Conservation (phyloP, 108 stramenopile species). For the Ochromonas danica region DNA sequence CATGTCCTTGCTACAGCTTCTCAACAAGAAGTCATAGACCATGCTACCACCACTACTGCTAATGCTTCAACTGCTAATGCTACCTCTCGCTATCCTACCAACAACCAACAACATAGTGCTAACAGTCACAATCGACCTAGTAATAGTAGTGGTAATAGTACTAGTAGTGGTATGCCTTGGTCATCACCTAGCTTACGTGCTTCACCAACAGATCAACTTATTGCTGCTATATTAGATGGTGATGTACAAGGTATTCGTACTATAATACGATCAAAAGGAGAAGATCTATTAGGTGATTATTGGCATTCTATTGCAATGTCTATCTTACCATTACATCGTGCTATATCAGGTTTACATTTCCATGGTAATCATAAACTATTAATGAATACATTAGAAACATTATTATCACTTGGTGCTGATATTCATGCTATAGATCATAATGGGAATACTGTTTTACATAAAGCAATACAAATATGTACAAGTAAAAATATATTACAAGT, state of each 20-base stretch:
- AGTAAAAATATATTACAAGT: background rate
- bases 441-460: constrained; percentile 42
- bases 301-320: constrained; percentile 1
- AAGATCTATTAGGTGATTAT: background rate
- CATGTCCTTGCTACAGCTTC: background rate
- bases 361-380: constrained; percentile 38
- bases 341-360: constrained; percentile 43
- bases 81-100: background rate
- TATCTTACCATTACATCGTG: constrained; percentile 39
- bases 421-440: constrained; percentile 32
- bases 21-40: background rate
- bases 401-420: constrained; percentile 33
- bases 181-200: background rate
- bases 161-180: background rate
- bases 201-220: constrained; percentile 30
- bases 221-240: constrained; percentile 35
- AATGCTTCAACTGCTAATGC: background rate
- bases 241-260: constrained; percentile 37
- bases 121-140: background rate
- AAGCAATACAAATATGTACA: constrained; percentile 42
- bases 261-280: constrained; percentile 28
- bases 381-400: constrained; percentile 5
- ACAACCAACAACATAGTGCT: background rate
- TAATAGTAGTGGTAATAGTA: background rate
- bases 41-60: background rate